phyloP scores from a whole-genome alignment of 2,329 filamentous ascomycete species.

The Aspergillus calidoustus region DNA sequence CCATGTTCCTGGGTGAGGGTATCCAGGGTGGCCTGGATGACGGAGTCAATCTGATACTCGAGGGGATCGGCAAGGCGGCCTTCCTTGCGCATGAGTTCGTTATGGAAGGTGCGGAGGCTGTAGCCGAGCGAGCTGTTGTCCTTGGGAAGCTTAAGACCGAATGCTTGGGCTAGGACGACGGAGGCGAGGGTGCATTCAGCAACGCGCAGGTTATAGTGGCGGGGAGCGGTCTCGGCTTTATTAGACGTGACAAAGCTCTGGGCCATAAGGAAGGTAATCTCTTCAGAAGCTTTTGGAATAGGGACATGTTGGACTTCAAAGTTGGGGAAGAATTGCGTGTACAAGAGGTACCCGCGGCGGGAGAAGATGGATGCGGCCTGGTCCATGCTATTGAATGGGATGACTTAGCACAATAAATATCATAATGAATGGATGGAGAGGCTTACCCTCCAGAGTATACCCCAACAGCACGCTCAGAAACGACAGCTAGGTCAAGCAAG shows the following conservation, averaged over 20 bases:
- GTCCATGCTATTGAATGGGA: constrained; percentile 72
- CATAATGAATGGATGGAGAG: neutral
- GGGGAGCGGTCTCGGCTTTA: constrained; percentile 90
- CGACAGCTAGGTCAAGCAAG: constrained; percentile 88
- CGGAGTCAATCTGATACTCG: constrained; percentile 71
- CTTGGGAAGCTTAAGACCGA: constrained; percentile 67
- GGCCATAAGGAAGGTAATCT: constrained; percentile 89
- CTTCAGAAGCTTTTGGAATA: constrained; percentile 79
- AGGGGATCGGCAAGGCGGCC: constrained; percentile 54
- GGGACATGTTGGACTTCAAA: constrained; percentile 77
- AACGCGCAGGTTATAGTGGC: constrained; percentile 95
- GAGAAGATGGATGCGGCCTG: constrained; percentile 96
- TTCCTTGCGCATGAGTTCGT: constrained; percentile 70
- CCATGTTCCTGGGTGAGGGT: constrained; percentile 79
- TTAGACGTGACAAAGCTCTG: constrained; percentile 93
- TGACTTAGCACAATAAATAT: neutral
- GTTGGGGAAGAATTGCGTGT: constrained; percentile 83
- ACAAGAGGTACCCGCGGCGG: constrained; percentile 80
- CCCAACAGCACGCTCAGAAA: constrained; percentile 90
- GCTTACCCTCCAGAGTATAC: constrained; percentile 92
- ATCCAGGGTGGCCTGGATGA: constrained; percentile 71
- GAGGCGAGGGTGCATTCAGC: constrained; percentile 94
- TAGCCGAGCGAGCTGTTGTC: constrained; percentile 84
- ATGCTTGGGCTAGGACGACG: constrained; percentile 63
- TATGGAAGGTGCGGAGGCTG: constrained; percentile 84